phyloP scores from a whole-genome alignment of 148 eudicot species.

The Spergularia marina region DNA sequence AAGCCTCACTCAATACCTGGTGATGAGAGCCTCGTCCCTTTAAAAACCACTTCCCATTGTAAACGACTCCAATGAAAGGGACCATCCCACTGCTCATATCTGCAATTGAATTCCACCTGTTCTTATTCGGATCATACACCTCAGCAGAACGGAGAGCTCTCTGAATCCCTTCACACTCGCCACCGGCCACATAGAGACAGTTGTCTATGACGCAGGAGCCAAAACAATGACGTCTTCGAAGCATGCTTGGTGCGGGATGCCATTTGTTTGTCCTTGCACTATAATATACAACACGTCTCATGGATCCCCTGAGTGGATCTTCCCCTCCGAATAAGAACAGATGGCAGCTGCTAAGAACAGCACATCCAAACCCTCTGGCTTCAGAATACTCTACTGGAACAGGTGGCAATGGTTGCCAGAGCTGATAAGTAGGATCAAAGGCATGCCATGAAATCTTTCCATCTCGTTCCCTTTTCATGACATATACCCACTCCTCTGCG shows the following conservation, averaged over 20 bases:
- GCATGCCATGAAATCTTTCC: slow-evolving; percentile 91
- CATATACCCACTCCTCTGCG: slow-evolving; percentile 94
- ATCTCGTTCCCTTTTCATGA: slow-evolving; percentile 84
- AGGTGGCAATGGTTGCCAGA: slow-evolving; percentile 96
- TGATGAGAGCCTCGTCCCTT: slow-evolving; percentile 80
- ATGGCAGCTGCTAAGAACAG: slow-evolving; percentile 82
- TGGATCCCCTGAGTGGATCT: slow-evolving; percentile 70
- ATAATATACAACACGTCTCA: slow-evolving; percentile 76
- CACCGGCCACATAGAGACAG: slow-evolving; percentile 87
- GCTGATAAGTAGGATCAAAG: slow-evolving; percentile 79
- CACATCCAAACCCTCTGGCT: slow-evolving; percentile 91
- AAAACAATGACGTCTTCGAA: slow-evolving; percentile 74
- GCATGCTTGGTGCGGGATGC: slow-evolving; percentile 83
- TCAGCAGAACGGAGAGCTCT: slow-evolving; percentile 87
- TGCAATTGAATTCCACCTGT: slow-evolving; percentile 70
- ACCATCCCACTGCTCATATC: slow-evolving; percentile 96
- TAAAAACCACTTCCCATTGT: slow-evolving; percentile 78
- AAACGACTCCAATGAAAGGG: slow-evolving; percentile 90
- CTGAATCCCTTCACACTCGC: slow-evolving; percentile 90
- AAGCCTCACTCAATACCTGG: slow-evolving; percentile 83
- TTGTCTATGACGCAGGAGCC: slow-evolving; percentile 86
- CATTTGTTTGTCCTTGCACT: slow-evolving; percentile 86
- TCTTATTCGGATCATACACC: slow-evolving; percentile 84
- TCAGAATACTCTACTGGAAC: slow-evolving; percentile 80
- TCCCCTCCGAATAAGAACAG: slow-evolving; percentile 81